phyloP scores from a whole-genome alignment of 495 filamentous ascomycete species.

The Xylaria grammica region DNA sequence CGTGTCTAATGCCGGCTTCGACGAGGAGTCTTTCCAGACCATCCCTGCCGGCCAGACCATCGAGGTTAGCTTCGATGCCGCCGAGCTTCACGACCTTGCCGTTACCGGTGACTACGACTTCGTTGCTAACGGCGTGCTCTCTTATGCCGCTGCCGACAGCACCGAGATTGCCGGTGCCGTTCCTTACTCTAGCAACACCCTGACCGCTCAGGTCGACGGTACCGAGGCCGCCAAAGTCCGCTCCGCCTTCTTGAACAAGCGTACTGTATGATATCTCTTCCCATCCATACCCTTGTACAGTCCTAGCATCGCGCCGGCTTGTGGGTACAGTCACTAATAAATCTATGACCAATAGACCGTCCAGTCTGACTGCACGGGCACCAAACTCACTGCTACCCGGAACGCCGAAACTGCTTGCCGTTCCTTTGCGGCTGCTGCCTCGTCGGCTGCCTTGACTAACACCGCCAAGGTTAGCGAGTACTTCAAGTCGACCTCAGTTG shows the following conservation, averaged over 20 bases:
- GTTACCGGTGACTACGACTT: constrained; percentile 55
- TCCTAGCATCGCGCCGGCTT: background rate
- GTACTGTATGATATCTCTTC: constrained; percentile 38
- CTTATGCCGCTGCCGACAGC: constrained; percentile 54
- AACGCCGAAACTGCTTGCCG: constrained; percentile 58
- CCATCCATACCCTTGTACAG: background rate
- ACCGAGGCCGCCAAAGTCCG: constrained; percentile 53
- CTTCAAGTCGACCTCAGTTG: constrained; percentile 60
- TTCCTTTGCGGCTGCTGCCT: constrained; percentile 55
- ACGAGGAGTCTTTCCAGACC: constrained; percentile 58
- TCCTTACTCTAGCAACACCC: constrained; percentile 52
- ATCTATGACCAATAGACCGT: constrained; percentile 31
- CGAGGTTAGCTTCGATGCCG: constrained; percentile 63
- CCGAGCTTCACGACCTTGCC: constrained; percentile 60
- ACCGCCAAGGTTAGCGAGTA: constrained; percentile 63
- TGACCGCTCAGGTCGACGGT: constrained; percentile 57
- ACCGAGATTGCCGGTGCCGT: constrained; percentile 53
- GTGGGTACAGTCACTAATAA: constrained; percentile 1
- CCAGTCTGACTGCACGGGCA: constrained; percentile 55
- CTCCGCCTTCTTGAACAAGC: constrained; percentile 54
- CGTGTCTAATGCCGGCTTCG: constrained; percentile 51
- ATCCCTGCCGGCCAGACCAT: constrained; percentile 61
- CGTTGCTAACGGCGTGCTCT: constrained; percentile 54
- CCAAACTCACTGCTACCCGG: constrained; percentile 43
- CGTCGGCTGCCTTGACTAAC: constrained; percentile 57